Evolutionary conservation across 1,139 yeast species (phyloP).

Genomic region (Debaryomycetaceae sp.): DNA sequence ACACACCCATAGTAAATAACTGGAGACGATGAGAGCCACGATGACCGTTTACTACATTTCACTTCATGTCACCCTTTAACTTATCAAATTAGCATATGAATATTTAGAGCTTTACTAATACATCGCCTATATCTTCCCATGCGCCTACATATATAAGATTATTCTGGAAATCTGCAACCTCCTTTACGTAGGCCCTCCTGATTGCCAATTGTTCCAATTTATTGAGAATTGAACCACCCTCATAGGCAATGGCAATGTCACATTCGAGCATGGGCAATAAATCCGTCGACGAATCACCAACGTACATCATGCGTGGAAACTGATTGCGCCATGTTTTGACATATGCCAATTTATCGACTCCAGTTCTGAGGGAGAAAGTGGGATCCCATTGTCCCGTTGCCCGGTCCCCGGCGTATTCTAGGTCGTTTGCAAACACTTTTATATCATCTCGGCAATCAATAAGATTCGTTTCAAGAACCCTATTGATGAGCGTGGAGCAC

Average conservation of each 20-base stretch:
- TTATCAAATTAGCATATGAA: not conserved
- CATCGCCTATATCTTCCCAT: constrained; percentile 9
- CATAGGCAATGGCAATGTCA: constrained; percentile 48
- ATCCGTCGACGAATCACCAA: constrained; percentile 71
- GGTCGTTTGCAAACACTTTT: constrained; percentile 45
- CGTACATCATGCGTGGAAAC: constrained; percentile 32
- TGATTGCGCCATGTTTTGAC: constrained; percentile 17
- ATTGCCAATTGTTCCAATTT: constrained; percentile 6
- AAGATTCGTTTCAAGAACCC: constrained; percentile 34
- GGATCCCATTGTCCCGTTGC: constrained; percentile 39
- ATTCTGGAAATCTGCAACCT: not conserved
- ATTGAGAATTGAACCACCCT: constrained; percentile 19
- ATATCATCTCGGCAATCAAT: constrained; percentile 17
- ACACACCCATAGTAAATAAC: constrained; percentile 24
- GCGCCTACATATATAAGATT: constrained; percentile 8
- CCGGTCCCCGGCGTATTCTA: constrained; percentile 34
- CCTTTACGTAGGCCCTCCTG: not conserved
- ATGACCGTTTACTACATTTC: not conserved
- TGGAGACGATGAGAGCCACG: constrained; percentile 25
- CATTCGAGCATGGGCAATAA: constrained; percentile 50
- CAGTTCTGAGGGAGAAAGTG: constrained; percentile 43
- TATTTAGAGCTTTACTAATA: not conserved
- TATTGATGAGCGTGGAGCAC: constrained; percentile 50
- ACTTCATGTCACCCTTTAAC: not conserved
- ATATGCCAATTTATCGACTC: constrained; percentile 47